Base-by-base conservation (phyloP, 2,329 filamentous ascomycete genomes). In the Teratosphaeriaceae sp. region DNA sequence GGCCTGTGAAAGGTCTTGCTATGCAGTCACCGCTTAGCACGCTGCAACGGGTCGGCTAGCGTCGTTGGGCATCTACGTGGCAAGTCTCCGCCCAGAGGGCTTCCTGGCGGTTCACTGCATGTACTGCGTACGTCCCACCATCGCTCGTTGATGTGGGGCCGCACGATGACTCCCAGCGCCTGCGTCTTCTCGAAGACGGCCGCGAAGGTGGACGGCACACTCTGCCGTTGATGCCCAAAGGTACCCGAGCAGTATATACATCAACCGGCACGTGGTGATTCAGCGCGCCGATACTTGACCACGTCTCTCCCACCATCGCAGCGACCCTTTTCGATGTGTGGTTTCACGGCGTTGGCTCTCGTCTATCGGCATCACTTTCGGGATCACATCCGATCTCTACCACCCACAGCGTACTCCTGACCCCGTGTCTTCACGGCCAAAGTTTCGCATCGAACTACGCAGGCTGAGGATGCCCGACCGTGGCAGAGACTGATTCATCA, bases 41-140 rank as follows among this genome's bases (percentile, higher is more conserved):
- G 29, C n/a, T 46, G 43, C 43, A 42, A 18, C n/a, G 26, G 3
- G 37, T n/a, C 16, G 43, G 13, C 26, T 45, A 46, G 44, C 39
- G 44, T 13, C 27, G 34, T 42, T 46, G 40, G 44, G 40, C 43
- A 30, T n/a, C 19, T 33, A 46, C 40, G 44, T 46, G 44, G 39
- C 44, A 29, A n/a, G n/a, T n/a, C n/a, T n/a, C n/a, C n/a, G n/a
- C n/a, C n/a, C n/a, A n/a, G n/a, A n/a, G n/a, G n/a, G n/a, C n/a
- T 20, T 26, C 22, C 15, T 27, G 16, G 22, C 24, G n/a, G n/a
- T n/a, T n/a, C n/a, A n/a, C n/a, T n/a, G n/a, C n/a, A n/a, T n/a
- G n/a, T n/a, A n/a, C 26, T 42, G 41, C 41, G 22, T 27, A 27
- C 24, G 24, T 27, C n/a, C n/a, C n/a, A n/a, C n/a, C n/a, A n/a